Evolutionary conservation across 2,329 filamentous ascomycete genomes (phyloP).

Genomic region (Phialophora macrospora): DNA sequence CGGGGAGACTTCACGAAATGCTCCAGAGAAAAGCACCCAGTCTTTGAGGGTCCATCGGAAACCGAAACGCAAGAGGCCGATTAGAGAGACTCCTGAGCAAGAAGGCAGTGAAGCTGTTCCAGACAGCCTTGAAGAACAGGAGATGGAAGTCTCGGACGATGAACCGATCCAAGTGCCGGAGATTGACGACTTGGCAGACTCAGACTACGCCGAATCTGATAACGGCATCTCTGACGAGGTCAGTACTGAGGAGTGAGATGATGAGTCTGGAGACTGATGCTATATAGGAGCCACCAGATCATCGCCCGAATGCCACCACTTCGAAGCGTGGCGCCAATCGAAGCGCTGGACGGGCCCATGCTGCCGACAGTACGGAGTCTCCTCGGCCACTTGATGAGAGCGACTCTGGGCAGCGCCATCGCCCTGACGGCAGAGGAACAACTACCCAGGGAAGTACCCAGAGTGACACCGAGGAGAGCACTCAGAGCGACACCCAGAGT

Average conservation of each 20-base stretch:
- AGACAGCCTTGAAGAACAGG: constrained; percentile 1
- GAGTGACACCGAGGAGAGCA: no score
- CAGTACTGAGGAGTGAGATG: neutral
- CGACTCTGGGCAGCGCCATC: neutral
- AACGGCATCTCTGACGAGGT: constrained; percentile 17
- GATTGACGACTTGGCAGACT: constrained; percentile 29
- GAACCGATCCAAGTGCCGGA: constrained; percentile 9
- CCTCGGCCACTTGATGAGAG: neutral
- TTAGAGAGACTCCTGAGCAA: constrained; percentile 9
- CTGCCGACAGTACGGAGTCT: neutral
- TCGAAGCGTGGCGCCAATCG: neutral
- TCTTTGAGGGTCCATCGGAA: constrained; percentile 11
- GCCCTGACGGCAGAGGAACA: no score
- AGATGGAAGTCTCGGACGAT: neutral
- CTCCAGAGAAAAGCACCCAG: constrained; percentile 17
- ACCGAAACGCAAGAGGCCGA: constrained; percentile 27
- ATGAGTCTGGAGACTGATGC: constrained; percentile 2
- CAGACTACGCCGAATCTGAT: constrained; percentile 30
- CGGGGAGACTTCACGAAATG: constrained; percentile 10
- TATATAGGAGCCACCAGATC: neutral
- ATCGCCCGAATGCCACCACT: neutral
- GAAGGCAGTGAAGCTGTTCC: neutral
- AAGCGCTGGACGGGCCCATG: neutral
- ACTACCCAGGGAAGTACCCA: no score
- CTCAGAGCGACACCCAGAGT: neutral